phyloP scores from a whole-genome alignment of 768 basidiomycete genomes.

The Collybia sp. region DNA sequence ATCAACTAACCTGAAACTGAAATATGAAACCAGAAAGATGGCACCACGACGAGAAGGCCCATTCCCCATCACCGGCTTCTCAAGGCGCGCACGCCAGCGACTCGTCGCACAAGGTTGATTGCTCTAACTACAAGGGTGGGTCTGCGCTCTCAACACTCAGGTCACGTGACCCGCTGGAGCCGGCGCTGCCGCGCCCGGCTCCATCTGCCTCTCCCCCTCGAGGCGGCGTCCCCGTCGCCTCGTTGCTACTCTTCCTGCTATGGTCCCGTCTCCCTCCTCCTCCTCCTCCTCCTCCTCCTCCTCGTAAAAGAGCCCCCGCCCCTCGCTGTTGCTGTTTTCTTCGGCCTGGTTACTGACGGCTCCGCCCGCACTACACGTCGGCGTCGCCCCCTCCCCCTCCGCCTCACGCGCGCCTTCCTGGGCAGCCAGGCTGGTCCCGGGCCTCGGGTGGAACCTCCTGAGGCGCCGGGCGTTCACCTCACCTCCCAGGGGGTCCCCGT shows the following conservation, averaged over 20 bases:
- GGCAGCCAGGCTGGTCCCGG: conserved; percentile 14
- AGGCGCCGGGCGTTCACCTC: conserved; percentile 8
- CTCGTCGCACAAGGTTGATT: too few species aligned
- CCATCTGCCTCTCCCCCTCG: background rate
- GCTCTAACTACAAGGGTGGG: too few species aligned
- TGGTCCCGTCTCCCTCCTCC: background rate
- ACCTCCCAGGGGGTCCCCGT: conserved; percentile 5
- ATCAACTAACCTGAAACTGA: too few species aligned
- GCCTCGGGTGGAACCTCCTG: conserved; percentile 14
- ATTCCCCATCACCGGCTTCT: too few species aligned
- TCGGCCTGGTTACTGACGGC: background rate
- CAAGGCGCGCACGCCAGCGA: too few species aligned
- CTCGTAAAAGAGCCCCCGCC: background rate
- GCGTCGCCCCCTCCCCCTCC: background rate
- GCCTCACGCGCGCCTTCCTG: background rate
- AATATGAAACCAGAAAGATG: too few species aligned
- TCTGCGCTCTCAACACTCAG: too few species aligned
- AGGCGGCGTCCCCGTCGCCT: background rate
- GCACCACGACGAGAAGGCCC: too few species aligned
- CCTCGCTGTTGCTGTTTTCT: background rate
- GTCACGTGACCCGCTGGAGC: too few species aligned
- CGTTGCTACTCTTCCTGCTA: background rate
- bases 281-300: background rate
- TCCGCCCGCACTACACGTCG: background rate
- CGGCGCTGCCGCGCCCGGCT: background rate